Conservation (phyloP, 306 rosid genomes). For the Sphenostylis stenocarpa region DNA sequence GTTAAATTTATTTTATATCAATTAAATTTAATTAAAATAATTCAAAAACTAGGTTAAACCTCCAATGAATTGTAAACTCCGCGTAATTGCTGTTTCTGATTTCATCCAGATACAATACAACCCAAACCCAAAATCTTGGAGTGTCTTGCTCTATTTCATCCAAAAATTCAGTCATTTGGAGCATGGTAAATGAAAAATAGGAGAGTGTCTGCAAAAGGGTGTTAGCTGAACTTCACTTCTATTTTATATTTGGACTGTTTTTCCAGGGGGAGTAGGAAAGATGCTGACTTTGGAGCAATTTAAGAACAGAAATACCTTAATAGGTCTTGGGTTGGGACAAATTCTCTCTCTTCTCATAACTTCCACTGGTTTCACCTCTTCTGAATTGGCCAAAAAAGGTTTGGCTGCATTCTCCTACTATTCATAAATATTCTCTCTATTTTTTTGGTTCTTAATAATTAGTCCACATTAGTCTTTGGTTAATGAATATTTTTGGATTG, state of each 20-base stretch:
- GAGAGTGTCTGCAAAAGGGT: too few relatives aligned
- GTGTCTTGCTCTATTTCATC: background rate
- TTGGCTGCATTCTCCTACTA: background rate
- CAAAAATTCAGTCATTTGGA: background rate
- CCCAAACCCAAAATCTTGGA: too few relatives aligned
- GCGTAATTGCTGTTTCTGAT: background rate
- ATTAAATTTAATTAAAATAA: too few relatives aligned
- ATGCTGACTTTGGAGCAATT: conserved; percentile 44
- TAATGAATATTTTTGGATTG: background rate
- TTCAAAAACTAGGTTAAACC: too few relatives aligned
- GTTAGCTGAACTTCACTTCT: background rate
- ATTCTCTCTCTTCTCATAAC: conserved; percentile 76
- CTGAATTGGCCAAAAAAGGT: conserved; percentile 76
- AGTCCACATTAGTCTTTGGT: background rate
- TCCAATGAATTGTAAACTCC: background rate
- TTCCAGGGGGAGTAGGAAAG: background rate
- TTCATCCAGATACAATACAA: background rate
- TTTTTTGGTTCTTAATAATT: background rate
- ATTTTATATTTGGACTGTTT: background rate
- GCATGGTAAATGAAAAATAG: too few relatives aligned
- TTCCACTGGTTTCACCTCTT: conserved; percentile 74
- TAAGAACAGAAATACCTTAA: conserved; percentile 54
- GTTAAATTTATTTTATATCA: too few relatives aligned
- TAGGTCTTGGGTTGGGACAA: conserved; percentile 79
- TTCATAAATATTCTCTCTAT: background rate